Percentiles rank a stretch among this genome's conserved stretches.
phyloP scores from a whole-genome alignment of 345 rosid genomes.

The Jatropha curcas region DNA sequence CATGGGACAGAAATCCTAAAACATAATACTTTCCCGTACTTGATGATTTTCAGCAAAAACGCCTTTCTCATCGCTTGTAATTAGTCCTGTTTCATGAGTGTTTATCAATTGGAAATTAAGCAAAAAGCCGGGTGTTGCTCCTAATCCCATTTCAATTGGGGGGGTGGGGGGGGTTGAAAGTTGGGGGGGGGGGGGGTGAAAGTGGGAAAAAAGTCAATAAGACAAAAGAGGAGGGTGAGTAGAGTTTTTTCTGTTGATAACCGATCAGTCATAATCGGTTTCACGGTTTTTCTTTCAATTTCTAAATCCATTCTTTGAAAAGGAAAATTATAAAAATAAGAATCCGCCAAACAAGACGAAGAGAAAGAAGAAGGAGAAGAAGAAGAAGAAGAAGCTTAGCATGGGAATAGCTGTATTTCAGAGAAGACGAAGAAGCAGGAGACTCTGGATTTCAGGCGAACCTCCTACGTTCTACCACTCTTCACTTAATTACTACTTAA shows the following conservation, averaged over 20 bases:
- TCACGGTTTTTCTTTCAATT: conserved; percentile 1
- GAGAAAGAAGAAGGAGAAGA: not conserved
- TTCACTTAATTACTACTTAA: not conserved
- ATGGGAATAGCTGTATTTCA: conserved; percentile 33
- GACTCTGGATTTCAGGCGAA: conserved; percentile 16
- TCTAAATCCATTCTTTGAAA: not conserved
- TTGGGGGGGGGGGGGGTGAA: no score
- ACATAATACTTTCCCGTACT: no score
- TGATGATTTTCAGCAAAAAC: no score
- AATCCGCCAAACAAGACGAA: conserved; percentile 18
- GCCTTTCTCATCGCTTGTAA: no score
- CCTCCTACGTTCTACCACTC: not conserved
- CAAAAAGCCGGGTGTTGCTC: no score
- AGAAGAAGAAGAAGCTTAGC: not conserved
- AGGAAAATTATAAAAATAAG: conserved; percentile 2
- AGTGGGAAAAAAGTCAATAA: not conserved
- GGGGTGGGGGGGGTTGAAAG: no score
- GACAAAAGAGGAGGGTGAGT: not conserved
- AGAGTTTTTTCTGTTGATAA: not conserved
- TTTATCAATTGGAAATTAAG: no score
- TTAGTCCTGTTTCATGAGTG: no score
- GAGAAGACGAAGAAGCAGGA: conserved; percentile 1
- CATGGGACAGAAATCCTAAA: no score
- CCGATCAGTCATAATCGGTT: conserved; percentile 7
- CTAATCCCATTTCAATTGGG: no score